Evolutionary conservation across 2,329 filamentous ascomycete species (phyloP).

Genomic region (Venturia oleaginea): DNA sequence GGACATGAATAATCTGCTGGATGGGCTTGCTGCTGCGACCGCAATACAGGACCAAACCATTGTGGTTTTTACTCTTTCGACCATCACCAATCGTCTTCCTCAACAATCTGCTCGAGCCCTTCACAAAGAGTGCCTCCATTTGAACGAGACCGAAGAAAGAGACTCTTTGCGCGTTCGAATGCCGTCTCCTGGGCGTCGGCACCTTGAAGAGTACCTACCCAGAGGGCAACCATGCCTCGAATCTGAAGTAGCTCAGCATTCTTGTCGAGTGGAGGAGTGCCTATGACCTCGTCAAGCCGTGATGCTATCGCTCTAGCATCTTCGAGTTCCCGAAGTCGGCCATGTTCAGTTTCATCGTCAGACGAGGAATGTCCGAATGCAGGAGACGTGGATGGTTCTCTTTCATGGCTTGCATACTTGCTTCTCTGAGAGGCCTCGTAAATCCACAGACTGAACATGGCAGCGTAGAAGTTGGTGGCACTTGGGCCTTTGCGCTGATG

Average conservation of each 20-base stretch:
- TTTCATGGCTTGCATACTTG: background rate
- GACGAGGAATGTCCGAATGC: slow-evolving; percentile 17
- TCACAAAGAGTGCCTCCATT: background rate
- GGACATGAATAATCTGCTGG: background rate
- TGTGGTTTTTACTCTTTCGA: background rate
- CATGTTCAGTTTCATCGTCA: slow-evolving; percentile 16
- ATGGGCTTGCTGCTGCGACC: background rate
- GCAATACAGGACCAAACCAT: background rate
- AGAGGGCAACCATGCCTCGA: slow-evolving; percentile 65
- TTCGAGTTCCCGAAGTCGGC: slow-evolving; percentile 25
- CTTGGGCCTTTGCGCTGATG: slow-evolving; percentile 51
- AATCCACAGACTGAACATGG: slow-evolving; percentile 72
- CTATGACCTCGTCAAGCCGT: slow-evolving; percentile 63
- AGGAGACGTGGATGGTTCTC: slow-evolving; percentile 3
- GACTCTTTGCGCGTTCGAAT: background rate
- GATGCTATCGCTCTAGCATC: slow-evolving; percentile 54
- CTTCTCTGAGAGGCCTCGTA: slow-evolving; percentile 50
- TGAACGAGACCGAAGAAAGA: background rate
- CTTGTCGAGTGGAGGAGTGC: slow-evolving; percentile 60
- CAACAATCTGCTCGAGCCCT: background rate
- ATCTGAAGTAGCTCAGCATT: slow-evolving; percentile 59
- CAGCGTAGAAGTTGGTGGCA: slow-evolving; percentile 65
- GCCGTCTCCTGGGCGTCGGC: background rate
- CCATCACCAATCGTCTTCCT: slow-evolving; percentile 1
- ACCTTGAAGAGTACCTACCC: slow-evolving; percentile 57